Evolutionary conservation across 169 alveolate genomes (phyloP).

Genomic region (Eimeria falciformis): DNA sequence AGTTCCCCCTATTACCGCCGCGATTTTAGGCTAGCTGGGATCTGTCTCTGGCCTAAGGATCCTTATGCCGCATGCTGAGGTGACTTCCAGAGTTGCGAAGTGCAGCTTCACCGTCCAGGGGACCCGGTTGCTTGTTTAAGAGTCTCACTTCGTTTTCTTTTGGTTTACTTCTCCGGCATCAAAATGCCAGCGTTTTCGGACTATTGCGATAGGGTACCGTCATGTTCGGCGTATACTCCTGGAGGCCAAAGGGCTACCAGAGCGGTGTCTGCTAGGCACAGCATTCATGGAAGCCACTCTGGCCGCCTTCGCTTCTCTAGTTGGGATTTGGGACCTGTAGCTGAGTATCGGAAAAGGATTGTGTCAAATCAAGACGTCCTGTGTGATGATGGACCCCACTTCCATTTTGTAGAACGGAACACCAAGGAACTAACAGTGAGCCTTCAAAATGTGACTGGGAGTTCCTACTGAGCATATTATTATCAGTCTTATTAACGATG

Average conservation of each 20-base stretch:
- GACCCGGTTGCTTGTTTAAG: background rate
- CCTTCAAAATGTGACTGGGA: background rate
- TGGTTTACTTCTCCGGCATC: background rate
- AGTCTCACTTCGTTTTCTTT: background rate
- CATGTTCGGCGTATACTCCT: slow-evolving; percentile 2
- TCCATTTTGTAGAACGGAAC: background rate
- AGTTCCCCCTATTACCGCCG: too few relatives aligned
- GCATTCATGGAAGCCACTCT: background rate
- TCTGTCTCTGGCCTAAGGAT: too few relatives aligned
- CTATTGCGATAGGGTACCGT: slow-evolving; percentile 17
- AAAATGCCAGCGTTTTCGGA: slow-evolving; percentile 28
- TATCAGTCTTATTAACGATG: background rate
- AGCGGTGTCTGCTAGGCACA: slow-evolving; percentile 5
- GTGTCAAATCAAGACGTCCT: slow-evolving; percentile 1
- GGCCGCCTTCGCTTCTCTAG: background rate
- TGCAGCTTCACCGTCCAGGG: too few relatives aligned
- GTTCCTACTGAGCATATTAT: background rate
- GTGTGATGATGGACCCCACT: background rate
- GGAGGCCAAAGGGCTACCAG: slow-evolving; percentile 35
- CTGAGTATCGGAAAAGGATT: background rate
- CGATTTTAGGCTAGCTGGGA: too few relatives aligned
- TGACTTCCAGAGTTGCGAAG: too few relatives aligned
- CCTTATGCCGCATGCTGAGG: too few relatives aligned
- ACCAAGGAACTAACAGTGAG: slow-evolving; percentile 3
- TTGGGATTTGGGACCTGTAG: slow-evolving; percentile 9